Base-by-base conservation (phyloP, 1,284 basidiomycete species). In the Austroboletus novae-zelandiae region DNA sequence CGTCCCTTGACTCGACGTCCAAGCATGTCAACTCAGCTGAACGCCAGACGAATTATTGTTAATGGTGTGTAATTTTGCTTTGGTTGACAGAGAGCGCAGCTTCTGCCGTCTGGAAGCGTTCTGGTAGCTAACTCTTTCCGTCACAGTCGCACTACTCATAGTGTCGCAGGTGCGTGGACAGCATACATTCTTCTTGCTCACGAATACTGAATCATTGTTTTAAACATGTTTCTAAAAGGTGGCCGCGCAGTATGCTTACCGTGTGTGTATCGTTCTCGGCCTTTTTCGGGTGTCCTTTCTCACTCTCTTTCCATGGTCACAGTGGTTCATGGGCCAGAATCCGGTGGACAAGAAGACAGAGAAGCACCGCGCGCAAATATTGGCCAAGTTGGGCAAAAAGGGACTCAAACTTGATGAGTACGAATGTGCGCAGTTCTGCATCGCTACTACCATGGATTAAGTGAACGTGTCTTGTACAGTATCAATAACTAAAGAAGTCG, bases 401-500 rank as follows among this genome's bases (percentile, higher is more conserved):
- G 76, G 83, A 43, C 68, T 93, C 9, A 77, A 86, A 60, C 73
- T 94, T 49, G 82, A 84, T 57, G 90, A 93, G 65, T 87, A 94
- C 61, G 91, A 94, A 74, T 72, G 89, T 89, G 65, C 57, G 86
- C 69, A 29, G 8, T 8, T 30, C 37, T 9, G n/a, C 14, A 10
- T 40, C 7, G 6, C 25, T 3, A 40, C 46, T 25, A 9, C 14
- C 27, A 29, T 32, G 11, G 15, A 23, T 41, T 43, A 40, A 13
- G 42, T 51, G 20, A 53, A 13, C 15, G 20, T 3, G 35, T 43
- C 27, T 34, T 37, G 47, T 27, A n/a, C 59, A 91, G 90, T 81
- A 54, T 81, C 83, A 45, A 89, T 94, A 52, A 88, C 91, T 8
- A 86, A 86, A 43, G 91, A 93, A 61, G 79, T 94, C 20, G 89